These are phyloP conservation scores for Termitomyces eurrhizus DNA, from an alignment of 768 basidiomycete species.

Conservation along the genomic window DNA sequence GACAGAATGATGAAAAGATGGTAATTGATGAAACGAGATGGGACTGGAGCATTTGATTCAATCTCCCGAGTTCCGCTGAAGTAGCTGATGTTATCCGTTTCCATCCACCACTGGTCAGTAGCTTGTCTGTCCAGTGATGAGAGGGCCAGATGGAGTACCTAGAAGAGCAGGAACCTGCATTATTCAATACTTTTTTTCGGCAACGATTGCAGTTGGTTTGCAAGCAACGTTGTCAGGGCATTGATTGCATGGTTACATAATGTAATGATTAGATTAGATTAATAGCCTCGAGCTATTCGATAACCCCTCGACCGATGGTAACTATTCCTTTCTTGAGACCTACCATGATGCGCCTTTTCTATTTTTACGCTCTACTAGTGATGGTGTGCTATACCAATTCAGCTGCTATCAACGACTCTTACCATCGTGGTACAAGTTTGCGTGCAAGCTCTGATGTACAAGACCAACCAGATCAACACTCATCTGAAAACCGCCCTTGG, in stretches of 20 bases:
- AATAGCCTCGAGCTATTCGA: neutral
- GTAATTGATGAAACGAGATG: constrained; percentile 1
- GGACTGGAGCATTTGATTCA: neutral
- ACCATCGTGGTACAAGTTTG: neutral
- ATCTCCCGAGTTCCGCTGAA: neutral
- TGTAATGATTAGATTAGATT: neutral
- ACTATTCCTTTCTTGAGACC: neutral
- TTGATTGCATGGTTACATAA: no score
- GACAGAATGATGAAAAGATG: neutral
- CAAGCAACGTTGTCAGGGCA: no score
- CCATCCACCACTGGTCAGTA: neutral
- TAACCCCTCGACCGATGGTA: no score
- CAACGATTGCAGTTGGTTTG: neutral
- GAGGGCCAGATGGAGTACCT: neutral
- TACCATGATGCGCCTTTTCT: neutral
- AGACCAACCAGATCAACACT: neutral
- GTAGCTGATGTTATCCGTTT: neutral
- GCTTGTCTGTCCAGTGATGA: neutral
- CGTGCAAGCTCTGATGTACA: neutral
- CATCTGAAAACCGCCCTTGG: constrained; percentile 4
- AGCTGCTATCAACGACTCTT: constrained; percentile 8
- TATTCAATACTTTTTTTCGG: neutral
- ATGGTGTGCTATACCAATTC: neutral
- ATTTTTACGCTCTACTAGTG: neutral
- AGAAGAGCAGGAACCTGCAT: neutral